A percentile compares a stretch with the other conserved stretches of the same genome.
Evolutionary conservation across 1,284 basidiomycete genomes (phyloP).

Genomic region (Cutaneotrichosporon daszewskae): DNA sequence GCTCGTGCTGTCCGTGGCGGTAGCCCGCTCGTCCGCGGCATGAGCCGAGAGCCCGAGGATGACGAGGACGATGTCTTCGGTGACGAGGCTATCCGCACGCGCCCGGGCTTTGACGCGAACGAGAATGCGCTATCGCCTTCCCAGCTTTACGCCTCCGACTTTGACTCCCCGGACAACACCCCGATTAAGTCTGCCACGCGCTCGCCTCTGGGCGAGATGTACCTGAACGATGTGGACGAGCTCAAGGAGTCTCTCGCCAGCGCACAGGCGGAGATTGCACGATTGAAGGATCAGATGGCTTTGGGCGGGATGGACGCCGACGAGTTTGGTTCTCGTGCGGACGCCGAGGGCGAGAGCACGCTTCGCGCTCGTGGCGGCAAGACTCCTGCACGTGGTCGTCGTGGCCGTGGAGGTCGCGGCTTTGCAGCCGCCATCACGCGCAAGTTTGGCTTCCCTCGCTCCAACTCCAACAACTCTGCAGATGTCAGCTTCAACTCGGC

Average conservation of each 20-base stretch:
- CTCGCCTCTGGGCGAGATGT: slow-evolving; percentile 43
- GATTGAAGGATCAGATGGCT: slow-evolving; percentile 25
- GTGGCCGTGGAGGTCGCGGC: slow-evolving; percentile 31
- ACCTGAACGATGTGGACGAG: slow-evolving; percentile 44
- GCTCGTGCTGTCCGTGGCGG: slow-evolving; percentile 29
- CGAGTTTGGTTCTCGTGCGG: slow-evolving; percentile 28
- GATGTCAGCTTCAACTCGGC: slow-evolving; percentile 39
- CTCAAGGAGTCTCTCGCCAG: slow-evolving; percentile 37
- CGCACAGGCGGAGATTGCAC: slow-evolving; percentile 40
- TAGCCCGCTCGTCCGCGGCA: slow-evolving; percentile 44
- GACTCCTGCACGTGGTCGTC: slow-evolving; percentile 34
- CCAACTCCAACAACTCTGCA: slow-evolving; percentile 20
- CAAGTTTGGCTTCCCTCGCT: slow-evolving; percentile 38
- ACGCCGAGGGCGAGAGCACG: slow-evolving; percentile 6
- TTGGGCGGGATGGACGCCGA: slow-evolving; percentile 20
- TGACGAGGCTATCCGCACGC: slow-evolving; percentile 57
- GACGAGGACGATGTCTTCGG: slow-evolving; percentile 64
- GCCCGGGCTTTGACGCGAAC: slow-evolving; percentile 57
- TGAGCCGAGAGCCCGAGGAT: slow-evolving; percentile 52
- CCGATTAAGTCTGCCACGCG: slow-evolving; percentile 46
- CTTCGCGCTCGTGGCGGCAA: slow-evolving; percentile 20
- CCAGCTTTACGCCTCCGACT: slow-evolving; percentile 44
- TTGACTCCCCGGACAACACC: slow-evolving; percentile 62
- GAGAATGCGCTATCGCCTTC: slow-evolving; percentile 50
- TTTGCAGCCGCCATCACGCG: slow-evolving; percentile 32